phyloP scores from a whole-genome alignment of 129 eudicot species.

The Flaveria trinervia region DNA sequence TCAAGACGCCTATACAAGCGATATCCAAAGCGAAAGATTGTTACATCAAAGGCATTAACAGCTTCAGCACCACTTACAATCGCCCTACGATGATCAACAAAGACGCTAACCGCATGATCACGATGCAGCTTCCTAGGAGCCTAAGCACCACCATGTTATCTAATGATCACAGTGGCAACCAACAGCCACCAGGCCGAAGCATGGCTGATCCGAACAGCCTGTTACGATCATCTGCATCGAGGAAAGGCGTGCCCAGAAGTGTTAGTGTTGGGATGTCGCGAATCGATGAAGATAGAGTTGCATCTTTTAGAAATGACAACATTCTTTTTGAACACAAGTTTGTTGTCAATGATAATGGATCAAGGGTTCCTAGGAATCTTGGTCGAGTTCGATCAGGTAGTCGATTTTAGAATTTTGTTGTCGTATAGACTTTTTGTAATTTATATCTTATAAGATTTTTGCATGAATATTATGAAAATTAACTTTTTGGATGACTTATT shows the following conservation, averaged over 20 bases:
- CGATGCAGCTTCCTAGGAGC: conserved; percentile 43
- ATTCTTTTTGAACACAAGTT: not conserved
- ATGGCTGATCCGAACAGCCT: conserved; percentile 28
- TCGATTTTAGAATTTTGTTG: not conserved
- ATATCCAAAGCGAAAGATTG: conserved; percentile 51
- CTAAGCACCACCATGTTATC: conserved; percentile 41
- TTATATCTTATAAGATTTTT: not conserved
- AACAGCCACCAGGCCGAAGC: conserved; percentile 29
- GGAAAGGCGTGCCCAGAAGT: conserved; percentile 46
- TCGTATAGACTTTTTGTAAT: not conserved
- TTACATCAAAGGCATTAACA: conserved; percentile 54
- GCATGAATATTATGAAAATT: not conserved
- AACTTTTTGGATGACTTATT: not conserved
- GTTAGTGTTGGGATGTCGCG: conserved; percentile 49
- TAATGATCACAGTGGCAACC: conserved; percentile 24
- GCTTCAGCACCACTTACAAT: conserved; percentile 33
- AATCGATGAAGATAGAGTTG: conserved; percentile 56
- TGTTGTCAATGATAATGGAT: not conserved
- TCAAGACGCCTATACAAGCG: conserved; percentile 47
- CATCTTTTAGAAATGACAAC: conserved; percentile 35
- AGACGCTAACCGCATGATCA: conserved; percentile 18
- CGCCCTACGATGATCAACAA: conserved; percentile 32
- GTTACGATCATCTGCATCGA: conserved; percentile 10
- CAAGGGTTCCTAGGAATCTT: not conserved
- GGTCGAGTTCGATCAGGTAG: not conserved